Base-by-base conservation (phyloP, 2,329 filamentous ascomycete genomes). In the Ciborinia camelliae region DNA sequence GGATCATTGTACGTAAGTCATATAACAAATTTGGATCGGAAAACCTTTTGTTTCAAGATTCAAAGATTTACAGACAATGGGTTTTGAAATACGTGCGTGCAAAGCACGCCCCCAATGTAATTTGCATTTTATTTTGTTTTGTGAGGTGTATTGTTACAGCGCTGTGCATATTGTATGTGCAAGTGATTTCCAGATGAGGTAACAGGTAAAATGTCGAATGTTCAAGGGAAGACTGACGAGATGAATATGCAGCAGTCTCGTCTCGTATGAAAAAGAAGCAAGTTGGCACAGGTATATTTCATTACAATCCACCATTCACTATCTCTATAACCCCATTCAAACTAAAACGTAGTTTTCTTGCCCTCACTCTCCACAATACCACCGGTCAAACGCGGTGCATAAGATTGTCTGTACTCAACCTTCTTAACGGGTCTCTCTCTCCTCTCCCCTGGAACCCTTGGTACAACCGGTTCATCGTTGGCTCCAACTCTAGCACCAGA, bases 331-430 rank as follows among this genome's bases (percentile, higher is more conserved):
- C 35, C 12, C 28, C 35, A 7, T 28, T 3, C 23, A 59, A 18
- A 58, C 63, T 93, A 91, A 78, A 97, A 96, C 0, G 86, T 91
- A 65, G 86, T 86, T 81, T 95, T 96, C 78, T 88, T 92, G 64
- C 93, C 93, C 68, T 88, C 84, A 9, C 84, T 82, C 77, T 90
- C 87, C 28, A 95, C 90, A 75, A 95, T 91, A 9, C 87, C 89
- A 65, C 90, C 91, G 51, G 88, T 93, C 70, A 92, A 83, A 72
- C 90, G 85, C 63, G 88, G 79, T 47, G 80, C 79, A 68, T 81
- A 76, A 35, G 77, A 75, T 69, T 81, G 79, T 61, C 80, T 76
- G 52, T 78, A 79, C 62, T 74, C 84, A 65, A 80, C 80, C 70
- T 77, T 79, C 74, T 78, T 77, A 47, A 67, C 48, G 26, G 68